A percentile compares a stretch with the other conserved stretches of the same genome.
Conservation (phyloP, 2,329 filamentous ascomycete genomes). For the Phoma herbarum region DNA sequence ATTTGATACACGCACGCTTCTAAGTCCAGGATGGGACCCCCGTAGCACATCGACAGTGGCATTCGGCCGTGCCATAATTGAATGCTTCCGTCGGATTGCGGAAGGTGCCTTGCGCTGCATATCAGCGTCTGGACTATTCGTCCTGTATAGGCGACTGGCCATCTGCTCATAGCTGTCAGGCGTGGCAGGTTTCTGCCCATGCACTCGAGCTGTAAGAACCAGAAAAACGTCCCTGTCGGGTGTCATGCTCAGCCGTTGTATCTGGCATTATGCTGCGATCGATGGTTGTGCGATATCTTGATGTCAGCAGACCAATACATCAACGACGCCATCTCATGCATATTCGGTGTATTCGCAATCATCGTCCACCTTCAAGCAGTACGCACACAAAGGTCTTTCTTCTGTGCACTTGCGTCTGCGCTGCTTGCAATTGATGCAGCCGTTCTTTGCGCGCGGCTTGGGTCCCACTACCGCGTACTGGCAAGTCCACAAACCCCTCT, state of each 20-base stretch:
- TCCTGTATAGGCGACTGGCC: background rate
- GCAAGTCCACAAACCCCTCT: constrained; percentile 40
- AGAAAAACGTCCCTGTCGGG: background rate
- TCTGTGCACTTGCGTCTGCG: constrained; percentile 45
- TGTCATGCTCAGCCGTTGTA: background rate
- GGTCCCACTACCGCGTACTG: constrained; percentile 32
- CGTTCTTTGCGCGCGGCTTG: constrained; percentile 42
- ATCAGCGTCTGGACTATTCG: background rate
- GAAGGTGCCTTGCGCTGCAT: no score
- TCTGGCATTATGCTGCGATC: background rate
- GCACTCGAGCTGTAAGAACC: background rate
- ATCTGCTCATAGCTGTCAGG: background rate
- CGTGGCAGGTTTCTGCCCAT: background rate
- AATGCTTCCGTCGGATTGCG: no score
- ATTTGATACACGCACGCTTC: background rate
- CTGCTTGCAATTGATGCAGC: constrained; percentile 42
- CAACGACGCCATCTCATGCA: constrained; percentile 16
- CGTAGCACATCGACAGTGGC: background rate
- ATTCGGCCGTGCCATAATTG: background rate
- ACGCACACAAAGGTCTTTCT: constrained; percentile 41
- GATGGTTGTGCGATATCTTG: background rate
- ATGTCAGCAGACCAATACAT: background rate
- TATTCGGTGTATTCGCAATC: constrained; percentile 40
- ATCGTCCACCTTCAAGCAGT: constrained; percentile 42
- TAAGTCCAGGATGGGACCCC: no score